phyloP scores from a whole-genome alignment of 371 early-diverging fungal species.

The Parasitella parasitica region DNA sequence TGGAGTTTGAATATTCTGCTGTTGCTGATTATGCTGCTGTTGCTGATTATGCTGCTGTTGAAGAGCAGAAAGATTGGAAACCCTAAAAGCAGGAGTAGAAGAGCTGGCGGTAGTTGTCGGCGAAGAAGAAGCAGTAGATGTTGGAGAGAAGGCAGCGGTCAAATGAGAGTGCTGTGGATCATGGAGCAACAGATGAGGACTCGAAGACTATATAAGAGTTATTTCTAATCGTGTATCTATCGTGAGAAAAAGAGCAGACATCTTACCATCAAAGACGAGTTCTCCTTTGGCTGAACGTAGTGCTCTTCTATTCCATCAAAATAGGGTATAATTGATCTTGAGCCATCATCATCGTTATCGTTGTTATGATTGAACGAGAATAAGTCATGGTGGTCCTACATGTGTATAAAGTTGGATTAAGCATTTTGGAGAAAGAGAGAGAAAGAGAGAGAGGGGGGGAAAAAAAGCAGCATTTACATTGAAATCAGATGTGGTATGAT shows the following conservation, averaged over 20 bases:
- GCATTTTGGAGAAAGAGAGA: too few species aligned
- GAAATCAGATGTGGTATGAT: neutral
- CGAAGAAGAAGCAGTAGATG: neutral
- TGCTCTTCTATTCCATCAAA: slow-evolving; percentile 13
- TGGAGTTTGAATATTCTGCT: slow-evolving; percentile 8
- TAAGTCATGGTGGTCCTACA: neutral
- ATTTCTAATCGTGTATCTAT: slow-evolving; percentile 14
- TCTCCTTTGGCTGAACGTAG: neutral
- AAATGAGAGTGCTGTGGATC: slow-evolving; percentile 2
- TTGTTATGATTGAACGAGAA: neutral
- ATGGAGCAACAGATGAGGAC: neutral
- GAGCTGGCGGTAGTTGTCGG: slow-evolving; percentile 1
- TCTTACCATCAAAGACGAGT: slow-evolving; percentile 7
- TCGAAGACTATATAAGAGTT: slow-evolving; percentile 10
- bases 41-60: neutral
- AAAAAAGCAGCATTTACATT: neutral
- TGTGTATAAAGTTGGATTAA: too few species aligned
- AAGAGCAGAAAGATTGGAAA: neutral
- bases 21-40: neutral
- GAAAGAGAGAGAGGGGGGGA: too few species aligned
- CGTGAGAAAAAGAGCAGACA: slow-evolving; percentile 15
- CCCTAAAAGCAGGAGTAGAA: slow-evolving; percentile 1
- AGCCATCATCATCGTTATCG: neutral
- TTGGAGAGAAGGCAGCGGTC: neutral
- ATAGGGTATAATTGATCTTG: slow-evolving; percentile 12